Evolutionary conservation across 257 asterid genomes (phyloP), one percentile per base, ranked within the genome.

Genomic region (Marsdenia floribunda): DNA sequence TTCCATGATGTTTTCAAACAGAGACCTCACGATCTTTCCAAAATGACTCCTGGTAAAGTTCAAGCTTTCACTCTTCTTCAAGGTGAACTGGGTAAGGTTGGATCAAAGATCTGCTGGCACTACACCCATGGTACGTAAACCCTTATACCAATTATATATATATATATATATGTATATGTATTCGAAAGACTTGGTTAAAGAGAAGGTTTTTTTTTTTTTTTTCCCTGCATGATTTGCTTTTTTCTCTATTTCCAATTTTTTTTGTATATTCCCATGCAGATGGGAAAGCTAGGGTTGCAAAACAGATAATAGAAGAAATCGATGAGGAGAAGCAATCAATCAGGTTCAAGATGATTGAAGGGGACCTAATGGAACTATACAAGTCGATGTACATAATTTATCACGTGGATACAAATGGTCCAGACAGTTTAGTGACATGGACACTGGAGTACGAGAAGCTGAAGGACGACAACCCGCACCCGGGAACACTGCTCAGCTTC

Each of bases 361-460:
- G 91, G 49, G 88, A 85, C 74, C 68, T 83, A 2, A 8, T 85
- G 86, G 84, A 85, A 75, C 15, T 74, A 5, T 87, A 83, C 82
- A 80, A 83, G 65, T 22, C 40, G 22, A 24, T 87, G 68, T 66
- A 76, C 26, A 83, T 85, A 0, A 60, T 29, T 13, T 75, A 75
- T 42, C 78, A 70, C 44, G 80, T 76, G 3, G 87, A 76, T 49
- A 78, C 77, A 19, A 78, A 38, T 0, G 89, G 80, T 4, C 84
- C 81, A 1, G 74, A 77, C 55, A 83, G 77, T 64, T 42, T 83
- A 4, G 82, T 80, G 0, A 87, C 86, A 0, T 87, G 87, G 84
- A 81, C 84, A 0, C 26, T 87, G 4, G 83, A 83, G 50, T 87
- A 83, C 49, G 89, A 85, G 78, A 87, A 85, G 47, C 22, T 77